These are phyloP conservation scores for Talaromyces atroroseus DNA, from an alignment of 2,329 filamentous ascomycete species.

Conservation along the genomic window DNA sequence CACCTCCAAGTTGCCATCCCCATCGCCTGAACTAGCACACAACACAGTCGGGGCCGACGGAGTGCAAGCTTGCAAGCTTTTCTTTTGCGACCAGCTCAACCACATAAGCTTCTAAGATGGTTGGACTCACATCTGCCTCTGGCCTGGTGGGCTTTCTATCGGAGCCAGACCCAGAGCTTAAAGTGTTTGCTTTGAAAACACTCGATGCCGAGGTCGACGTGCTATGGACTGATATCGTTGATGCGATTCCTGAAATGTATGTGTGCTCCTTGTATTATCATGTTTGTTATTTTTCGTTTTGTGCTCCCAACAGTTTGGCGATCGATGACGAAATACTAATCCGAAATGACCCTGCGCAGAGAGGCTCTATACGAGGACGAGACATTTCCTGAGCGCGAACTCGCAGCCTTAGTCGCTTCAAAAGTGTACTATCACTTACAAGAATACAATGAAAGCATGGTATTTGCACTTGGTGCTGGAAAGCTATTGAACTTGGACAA, in stretches of 20 bases:
- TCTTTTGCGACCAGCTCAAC: conserved; percentile 9
- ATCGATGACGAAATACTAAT: background rate
- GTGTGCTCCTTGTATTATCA: conserved; percentile 27
- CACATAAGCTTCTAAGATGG: conserved; percentile 53
- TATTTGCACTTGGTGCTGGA: conserved; percentile 89
- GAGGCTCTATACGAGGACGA: conserved; percentile 98
- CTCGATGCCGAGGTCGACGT: conserved; percentile 96
- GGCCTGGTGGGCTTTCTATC: conserved; percentile 92
- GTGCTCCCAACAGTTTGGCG: background rate
- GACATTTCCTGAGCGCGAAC: conserved; percentile 83
- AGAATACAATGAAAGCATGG: conserved; percentile 99
- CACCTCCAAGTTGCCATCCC: background rate
- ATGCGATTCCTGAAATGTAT: conserved; percentile 88
- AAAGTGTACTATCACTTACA: conserved; percentile 99
- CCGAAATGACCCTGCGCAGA: conserved; percentile 44
- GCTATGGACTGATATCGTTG: conserved; percentile 95
- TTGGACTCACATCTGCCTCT: conserved; percentile 86
- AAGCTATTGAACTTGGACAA: conserved; percentile 91
- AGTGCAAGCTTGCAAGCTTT: background rate
- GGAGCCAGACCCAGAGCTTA: conserved; percentile 89
- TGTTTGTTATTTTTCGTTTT: background rate
- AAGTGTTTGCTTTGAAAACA: conserved; percentile 89
- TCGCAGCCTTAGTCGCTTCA: conserved; percentile 87
- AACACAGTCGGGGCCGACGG: background rate
- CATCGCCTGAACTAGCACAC: background rate